Base-by-base conservation (phyloP, 2,329 filamentous ascomycete species). In the Akanthomyces muscarius region DNA sequence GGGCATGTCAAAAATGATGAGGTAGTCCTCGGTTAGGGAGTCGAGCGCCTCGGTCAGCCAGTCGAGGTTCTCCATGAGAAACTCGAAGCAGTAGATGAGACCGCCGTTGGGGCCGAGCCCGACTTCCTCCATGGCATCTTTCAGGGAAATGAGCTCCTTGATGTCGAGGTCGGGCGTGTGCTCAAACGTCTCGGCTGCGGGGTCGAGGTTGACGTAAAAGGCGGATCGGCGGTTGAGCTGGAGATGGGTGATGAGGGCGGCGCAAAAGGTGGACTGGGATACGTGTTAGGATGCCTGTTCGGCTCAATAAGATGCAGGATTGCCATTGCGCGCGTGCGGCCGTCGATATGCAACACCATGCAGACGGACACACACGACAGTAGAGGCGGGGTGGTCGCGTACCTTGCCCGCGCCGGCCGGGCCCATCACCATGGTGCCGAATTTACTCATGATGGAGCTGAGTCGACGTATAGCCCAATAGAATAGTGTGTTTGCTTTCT, bases 151-250 rank as follows among this genome's bases (percentile, higher is more conserved):
- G 66, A 97, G 85, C 70, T 97, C 92, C 75, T 92, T 94, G 81
- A 97, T 97, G 77, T 97, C 93, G 71, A 97, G 86, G 75, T 97
- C 93, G 25, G 93, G 95, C 69, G 91, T 83, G 78, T 97, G 96
- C 71, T 89, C 88, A 76, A 99, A 98, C 55, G 88, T 84, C 77
- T 97, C 93, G 73, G 95, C 95, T 63, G 95, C 95, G 7, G 95
- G 95, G 75, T 99, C 95, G 71, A 99, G 91, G 78, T 99, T 99
- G 74, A 99, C 89, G 78, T 98, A 99, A 83, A 96, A 97, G 76
- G 90, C 91, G 56, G 92, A 96, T n/a, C 93, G 90, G 62, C 91
- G 90, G 76, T 91, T 93, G 73, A 92, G 90, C 70, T 91, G 88
- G 30, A 98, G 88, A 72, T 98, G 92, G 65, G 95, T 92, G 74